Conservation (phyloP, 2,329 filamentous ascomycete genomes). For the Ophiosphaerella herpotricha region DNA sequence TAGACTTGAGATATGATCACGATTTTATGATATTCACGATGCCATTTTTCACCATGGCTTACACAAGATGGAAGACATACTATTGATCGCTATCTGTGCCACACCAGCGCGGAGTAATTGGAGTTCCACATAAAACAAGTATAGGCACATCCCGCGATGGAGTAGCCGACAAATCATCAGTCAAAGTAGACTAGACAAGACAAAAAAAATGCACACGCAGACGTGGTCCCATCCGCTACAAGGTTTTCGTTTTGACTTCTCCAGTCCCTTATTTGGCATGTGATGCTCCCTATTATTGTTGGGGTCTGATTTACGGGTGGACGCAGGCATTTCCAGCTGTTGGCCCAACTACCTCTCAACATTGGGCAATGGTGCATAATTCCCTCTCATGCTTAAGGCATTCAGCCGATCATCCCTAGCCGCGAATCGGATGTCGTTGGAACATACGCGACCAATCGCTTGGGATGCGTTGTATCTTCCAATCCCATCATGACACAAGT, state of each 20-base stretch:
- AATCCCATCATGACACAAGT: conserved; percentile 3
- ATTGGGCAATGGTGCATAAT: conserved; percentile 17
- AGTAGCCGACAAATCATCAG: background rate
- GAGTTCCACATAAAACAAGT: background rate
- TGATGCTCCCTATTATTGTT: background rate
- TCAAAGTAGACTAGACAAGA: background rate
- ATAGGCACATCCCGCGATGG: conserved; percentile 25
- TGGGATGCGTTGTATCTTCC: conserved; percentile 1
- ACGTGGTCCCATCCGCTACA: background rate
- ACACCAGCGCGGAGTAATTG: conserved; percentile 15
- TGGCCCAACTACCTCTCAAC: conserved; percentile 4
- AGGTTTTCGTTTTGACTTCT: background rate
- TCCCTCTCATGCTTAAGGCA: conserved; percentile 1
- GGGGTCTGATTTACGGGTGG: background rate
- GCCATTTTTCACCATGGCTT: conserved; percentile 2
- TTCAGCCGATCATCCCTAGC: conserved; percentile 2
- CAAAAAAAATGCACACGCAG: conserved; percentile 2
- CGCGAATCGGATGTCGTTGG: conserved; percentile 13
- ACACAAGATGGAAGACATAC: conserved; percentile 14
- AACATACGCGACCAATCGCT: conserved; percentile 4
- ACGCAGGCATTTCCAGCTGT: conserved; percentile 1
- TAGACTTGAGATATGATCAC: conserved; percentile 7
- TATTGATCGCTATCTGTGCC: conserved; percentile 1
- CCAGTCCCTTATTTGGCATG: background rate
- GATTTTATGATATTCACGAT: conserved; percentile 4